Conservation (phyloP, 2,329 filamentous ascomycete genomes). For the Bimuria novae-zelandiae region DNA sequence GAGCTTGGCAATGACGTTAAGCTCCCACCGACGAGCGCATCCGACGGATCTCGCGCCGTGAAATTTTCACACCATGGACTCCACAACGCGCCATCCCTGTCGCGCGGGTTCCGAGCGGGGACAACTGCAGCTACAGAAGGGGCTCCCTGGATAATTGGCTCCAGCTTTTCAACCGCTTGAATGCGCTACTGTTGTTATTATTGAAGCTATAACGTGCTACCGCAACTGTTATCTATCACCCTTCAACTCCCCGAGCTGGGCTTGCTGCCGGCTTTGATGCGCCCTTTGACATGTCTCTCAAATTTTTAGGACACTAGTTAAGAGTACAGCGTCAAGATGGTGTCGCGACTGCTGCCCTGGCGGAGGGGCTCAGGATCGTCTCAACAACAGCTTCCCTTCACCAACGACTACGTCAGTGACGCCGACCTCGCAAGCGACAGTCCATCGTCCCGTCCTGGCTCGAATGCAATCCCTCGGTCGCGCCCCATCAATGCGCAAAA, state of each 20-base stretch:
- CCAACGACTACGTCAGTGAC: conserved; percentile 34
- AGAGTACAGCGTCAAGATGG: conserved; percentile 21
- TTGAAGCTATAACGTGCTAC: conserved; percentile 1
- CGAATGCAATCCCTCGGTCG: conserved; percentile 29
- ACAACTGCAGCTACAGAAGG: background rate
- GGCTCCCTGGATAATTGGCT: background rate
- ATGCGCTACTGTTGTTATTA: background rate
- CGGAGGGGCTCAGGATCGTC: conserved; percentile 19
- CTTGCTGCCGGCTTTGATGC: too few species aligned
- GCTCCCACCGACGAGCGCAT: background rate
- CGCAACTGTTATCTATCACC: background rate
- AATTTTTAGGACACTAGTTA: background rate
- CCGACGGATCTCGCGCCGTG: background rate
- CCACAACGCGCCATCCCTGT: background rate
- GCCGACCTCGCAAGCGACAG: conserved; percentile 31
- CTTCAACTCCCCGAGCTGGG: background rate
- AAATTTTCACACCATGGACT: conserved; percentile 11
- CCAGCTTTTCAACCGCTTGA: background rate
- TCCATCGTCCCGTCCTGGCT: conserved; percentile 27
- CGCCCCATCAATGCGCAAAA: conserved; percentile 29
- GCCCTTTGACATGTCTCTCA: conserved; percentile 1
- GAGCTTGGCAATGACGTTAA: conserved; percentile 11
- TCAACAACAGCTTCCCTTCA: conserved; percentile 39
- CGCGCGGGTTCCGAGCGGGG: background rate
- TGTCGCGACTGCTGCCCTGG: conserved; percentile 25